Percentiles rank a stretch among this genome's conserved stretches.
phyloP scores from a whole-genome alignment of 2,329 filamentous ascomycete species.

The Fusarium transvaalense region DNA sequence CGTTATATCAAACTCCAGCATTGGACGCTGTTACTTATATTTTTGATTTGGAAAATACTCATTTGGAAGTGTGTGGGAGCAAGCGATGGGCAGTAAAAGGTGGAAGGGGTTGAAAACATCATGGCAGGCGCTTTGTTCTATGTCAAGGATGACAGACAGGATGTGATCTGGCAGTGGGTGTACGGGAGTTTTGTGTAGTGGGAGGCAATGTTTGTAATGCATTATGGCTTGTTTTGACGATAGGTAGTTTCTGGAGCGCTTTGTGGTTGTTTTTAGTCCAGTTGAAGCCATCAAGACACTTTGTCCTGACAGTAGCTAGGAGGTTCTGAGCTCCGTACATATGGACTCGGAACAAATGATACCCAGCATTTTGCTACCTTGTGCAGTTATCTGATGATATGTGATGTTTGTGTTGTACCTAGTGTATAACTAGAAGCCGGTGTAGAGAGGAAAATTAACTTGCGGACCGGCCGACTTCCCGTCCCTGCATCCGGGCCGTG shows the following conservation, averaged over 20 bases:
- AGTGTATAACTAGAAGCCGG: background rate
- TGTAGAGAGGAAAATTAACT: background rate
- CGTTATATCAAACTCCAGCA: background rate
- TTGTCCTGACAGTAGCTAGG: conserved; percentile 33
- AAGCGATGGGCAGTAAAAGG: conserved; percentile 29
- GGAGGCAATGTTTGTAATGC: conserved; percentile 31
- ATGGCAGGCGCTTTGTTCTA: conserved; percentile 29
- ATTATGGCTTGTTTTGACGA: conserved; percentile 30
- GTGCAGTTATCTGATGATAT: background rate
- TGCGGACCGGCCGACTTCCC: conserved; percentile 11
- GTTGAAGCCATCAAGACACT: conserved; percentile 33
- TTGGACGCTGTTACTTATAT: conserved; percentile 22
- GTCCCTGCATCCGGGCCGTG: conserved; percentile 43
- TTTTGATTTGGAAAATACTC: conserved; percentile 30
- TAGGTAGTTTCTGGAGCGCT: conserved; percentile 20
- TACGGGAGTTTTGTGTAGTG: conserved; percentile 29
- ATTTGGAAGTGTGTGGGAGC: conserved; percentile 7
- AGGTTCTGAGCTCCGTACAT: conserved; percentile 36
- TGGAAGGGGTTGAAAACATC: conserved; percentile 18
- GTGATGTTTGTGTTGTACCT: background rate
- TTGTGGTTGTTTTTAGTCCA: conserved; percentile 18
- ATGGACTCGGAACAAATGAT: conserved; percentile 47
- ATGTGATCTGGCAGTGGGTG: conserved; percentile 14
- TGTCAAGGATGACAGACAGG: conserved; percentile 8
- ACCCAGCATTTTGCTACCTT: conserved; percentile 46